Evolutionary conservation across 2,329 filamentous ascomycete genomes (phyloP), one percentile per base, ranked within the genome.

Genomic region (Neofusicoccum ribis): DNA sequence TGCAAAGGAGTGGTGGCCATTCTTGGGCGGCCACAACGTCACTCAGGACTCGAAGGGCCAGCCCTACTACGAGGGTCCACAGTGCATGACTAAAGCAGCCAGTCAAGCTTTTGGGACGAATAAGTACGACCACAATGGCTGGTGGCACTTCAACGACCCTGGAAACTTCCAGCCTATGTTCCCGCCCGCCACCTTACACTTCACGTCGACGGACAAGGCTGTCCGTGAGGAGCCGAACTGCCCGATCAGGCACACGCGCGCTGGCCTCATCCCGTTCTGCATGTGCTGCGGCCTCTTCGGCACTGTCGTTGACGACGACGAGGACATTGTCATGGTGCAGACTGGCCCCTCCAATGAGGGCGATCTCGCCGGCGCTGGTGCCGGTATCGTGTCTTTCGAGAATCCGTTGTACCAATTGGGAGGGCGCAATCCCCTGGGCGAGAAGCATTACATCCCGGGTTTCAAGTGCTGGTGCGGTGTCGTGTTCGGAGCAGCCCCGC

Each of bases 131-230:
- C 41, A 62, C 20, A 12, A 41, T 4, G 47, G 44, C 6, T 41
- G 15, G 34, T 62, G 59, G 59, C 5, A 27, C 15, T 51, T 62
- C 31, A 62, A 62, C 46, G 44, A 39, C 17, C 17, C 11, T 2
- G 59, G 59, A 14, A 62, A 62, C 46, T 51, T 27, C 59, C 59
- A 39, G 12, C 59, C 36, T 9, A 39, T 50, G 31, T 51, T 62
- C 20, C 59, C 59, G 6, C 59, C 59, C 15, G 36, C 23, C 11
- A 11, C 12, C 7, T 17, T 23, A 14, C 34, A n/a, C 5, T 62
- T 62, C 20, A 31, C 36, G 34, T 3, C 3, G 12, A 1, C 3
- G 4, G 44, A 62, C 46, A n/a, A 7, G 12, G 17, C 8, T 11
- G 46, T 43, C 20, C 34, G 59, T 8, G 23, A 36, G 15, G 46